Evolutionary conservation across 805 yeast genomes (phyloP).

Genomic region (Yamadazyma tumulicola): DNA sequence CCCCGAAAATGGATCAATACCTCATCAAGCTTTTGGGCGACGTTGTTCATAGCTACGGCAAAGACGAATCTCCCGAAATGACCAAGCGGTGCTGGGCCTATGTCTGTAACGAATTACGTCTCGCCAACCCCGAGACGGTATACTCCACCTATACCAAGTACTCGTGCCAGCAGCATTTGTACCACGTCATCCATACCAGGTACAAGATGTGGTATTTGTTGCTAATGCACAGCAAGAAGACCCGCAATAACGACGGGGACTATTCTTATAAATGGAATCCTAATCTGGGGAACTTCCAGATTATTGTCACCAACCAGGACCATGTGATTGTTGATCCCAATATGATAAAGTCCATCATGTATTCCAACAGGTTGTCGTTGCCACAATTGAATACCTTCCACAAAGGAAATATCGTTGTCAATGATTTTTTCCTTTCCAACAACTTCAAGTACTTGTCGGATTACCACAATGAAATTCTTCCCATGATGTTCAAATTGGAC

Average conservation of each 20-base stretch:
- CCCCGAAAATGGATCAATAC: conserved; percentile 35
- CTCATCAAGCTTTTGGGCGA: conserved; percentile 30
- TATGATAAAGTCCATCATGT: conserved; percentile 27
- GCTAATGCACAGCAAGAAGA: conserved; percentile 27
- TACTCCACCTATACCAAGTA: conserved; percentile 39
- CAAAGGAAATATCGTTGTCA: conserved; percentile 32
- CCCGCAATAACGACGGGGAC: conserved; percentile 15
- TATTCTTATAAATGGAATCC: conserved; percentile 36
- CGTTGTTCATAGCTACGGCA: conserved; percentile 32
- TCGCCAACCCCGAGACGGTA: conserved; percentile 38
- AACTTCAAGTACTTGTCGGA: conserved; percentile 32
- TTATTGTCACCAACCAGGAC: conserved; percentile 23
- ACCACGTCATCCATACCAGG: conserved; percentile 33
- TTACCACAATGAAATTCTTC: conserved; percentile 35
- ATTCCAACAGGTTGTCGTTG: conserved; percentile 27
- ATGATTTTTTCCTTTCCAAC: conserved; percentile 34
- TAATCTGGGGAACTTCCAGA: conserved; percentile 29
- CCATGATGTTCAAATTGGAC: conserved; percentile 26
- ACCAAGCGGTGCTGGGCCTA: conserved; percentile 38
- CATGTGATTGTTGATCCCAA: conserved; percentile 27
- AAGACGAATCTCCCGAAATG: conserved; percentile 28
- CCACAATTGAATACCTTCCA: conserved; percentile 27
- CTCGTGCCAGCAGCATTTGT: conserved; percentile 35
- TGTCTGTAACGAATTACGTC: conserved; percentile 30
- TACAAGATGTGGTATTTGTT: conserved; percentile 34